Evolutionary conservation across 2,329 filamentous ascomycete species (phyloP).

Genomic region (Coniochaeta sp.): DNA sequence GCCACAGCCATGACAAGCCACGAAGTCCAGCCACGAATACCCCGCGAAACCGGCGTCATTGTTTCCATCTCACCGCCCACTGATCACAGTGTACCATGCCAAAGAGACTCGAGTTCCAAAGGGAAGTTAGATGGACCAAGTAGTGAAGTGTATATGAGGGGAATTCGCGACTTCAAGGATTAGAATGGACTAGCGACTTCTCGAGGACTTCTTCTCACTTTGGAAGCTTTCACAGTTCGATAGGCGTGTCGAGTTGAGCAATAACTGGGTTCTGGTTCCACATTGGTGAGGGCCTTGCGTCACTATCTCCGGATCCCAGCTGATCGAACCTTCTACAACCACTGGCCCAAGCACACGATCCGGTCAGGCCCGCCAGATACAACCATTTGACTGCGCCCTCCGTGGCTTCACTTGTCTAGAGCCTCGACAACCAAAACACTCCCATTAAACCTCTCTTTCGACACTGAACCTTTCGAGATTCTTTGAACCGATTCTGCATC

Average conservation of each 20-base stretch:
- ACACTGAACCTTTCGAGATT: neutral
- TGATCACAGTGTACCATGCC: neutral
- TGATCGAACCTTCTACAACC: slow-evolving; percentile 2
- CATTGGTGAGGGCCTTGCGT: neutral
- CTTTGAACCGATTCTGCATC: neutral
- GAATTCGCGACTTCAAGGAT: neutral
- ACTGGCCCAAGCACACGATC: neutral
- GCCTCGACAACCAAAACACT: neutral
- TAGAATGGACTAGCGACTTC: neutral
- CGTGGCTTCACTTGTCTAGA: neutral
- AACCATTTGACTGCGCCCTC: slow-evolving; percentile 1
- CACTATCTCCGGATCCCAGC: slow-evolving; percentile 1
- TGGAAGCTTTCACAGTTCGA: neutral
- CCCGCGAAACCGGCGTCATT: neutral
- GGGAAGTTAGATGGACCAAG: neutral
- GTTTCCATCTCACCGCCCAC: neutral
- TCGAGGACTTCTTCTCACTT: neutral
- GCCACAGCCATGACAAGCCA: neutral
- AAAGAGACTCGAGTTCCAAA: neutral
- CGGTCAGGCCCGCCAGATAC: neutral
- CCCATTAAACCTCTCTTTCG: neutral
- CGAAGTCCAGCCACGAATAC: neutral
- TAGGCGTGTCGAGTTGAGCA: neutral
- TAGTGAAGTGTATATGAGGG: too few species aligned
- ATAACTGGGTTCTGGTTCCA: neutral